phyloP scores from a whole-genome alignment of 305 asterid species.

The Plantago coronopus region DNA sequence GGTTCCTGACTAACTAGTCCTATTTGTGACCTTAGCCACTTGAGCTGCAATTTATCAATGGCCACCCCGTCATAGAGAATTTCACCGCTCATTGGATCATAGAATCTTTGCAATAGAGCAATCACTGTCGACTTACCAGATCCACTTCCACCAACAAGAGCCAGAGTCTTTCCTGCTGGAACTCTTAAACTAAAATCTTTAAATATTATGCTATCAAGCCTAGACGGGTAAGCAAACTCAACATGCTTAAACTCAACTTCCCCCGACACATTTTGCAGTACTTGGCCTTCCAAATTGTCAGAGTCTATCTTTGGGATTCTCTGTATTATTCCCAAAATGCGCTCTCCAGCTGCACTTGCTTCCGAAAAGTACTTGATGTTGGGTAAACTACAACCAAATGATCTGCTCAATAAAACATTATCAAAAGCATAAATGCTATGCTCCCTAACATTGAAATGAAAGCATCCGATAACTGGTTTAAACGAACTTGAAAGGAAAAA shows the following conservation, averaged over 20 bases:
- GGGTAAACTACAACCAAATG: conserved; percentile 80
- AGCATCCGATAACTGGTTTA: conserved; percentile 36
- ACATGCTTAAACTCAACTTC: conserved; percentile 64
- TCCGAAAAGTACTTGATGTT: conserved; percentile 72
- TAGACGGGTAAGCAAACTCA: conserved; percentile 69
- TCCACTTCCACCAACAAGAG: conserved; percentile 94
- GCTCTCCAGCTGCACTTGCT: conserved; percentile 77
- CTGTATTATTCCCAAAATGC: conserved; percentile 56
- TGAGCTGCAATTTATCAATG: conserved; percentile 71
- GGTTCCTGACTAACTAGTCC: conserved; percentile 98
- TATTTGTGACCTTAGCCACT: conserved; percentile 95
- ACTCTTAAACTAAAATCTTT: conserved; percentile 56
- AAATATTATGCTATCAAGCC: conserved; percentile 69
- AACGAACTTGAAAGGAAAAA: background rate
- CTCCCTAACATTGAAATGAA: conserved; percentile 29
- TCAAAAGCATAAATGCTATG: too few species aligned
- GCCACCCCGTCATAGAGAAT: conserved; percentile 66
- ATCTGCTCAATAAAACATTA: conserved; percentile 31
- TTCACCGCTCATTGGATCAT: conserved; percentile 75
- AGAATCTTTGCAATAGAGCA: conserved; percentile 76
- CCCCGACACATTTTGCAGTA: conserved; percentile 46
- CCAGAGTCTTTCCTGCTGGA: conserved; percentile 75
- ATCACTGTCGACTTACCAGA: conserved; percentile 86
- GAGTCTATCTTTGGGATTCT: conserved; percentile 82
- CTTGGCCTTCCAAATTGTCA: conserved; percentile 59